phyloP scores from a whole-genome alignment of 2,329 filamentous ascomycete genomes.

The Hypoxylon sp. region DNA sequence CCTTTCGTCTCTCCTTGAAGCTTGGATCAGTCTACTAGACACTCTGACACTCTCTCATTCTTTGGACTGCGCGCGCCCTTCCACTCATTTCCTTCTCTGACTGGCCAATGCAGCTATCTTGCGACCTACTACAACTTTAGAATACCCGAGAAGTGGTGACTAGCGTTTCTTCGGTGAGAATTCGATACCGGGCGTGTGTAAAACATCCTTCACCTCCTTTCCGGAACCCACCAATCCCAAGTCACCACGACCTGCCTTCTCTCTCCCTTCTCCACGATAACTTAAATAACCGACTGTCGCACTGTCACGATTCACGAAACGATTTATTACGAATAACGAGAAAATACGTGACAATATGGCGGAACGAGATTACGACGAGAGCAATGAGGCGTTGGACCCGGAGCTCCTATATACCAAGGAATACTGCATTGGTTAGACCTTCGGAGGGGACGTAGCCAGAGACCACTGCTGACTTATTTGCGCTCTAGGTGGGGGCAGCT shows the following conservation, averaged over 20 bases:
- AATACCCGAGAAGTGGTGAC: constrained; percentile 5
- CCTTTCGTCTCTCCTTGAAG: constrained; percentile 34
- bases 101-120: constrained; percentile 13
- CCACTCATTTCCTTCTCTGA: constrained; percentile 24
- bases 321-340: constrained; percentile 35
- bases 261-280: not conserved
- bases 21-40: constrained; percentile 32
- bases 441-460: constrained; percentile 22
- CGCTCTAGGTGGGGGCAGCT: constrained; percentile 86
- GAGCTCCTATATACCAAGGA: constrained; percentile 94
- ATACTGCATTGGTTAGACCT: constrained; percentile 80
- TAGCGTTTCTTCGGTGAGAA: constrained; percentile 1
- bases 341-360: constrained; percentile 56
- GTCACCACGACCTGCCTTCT: constrained; percentile 20
- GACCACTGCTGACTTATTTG: constrained; percentile 46
- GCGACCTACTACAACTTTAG: constrained; percentile 9
- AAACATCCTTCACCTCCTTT: constrained; percentile 36
- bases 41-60: constrained; percentile 10
- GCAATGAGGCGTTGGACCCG: constrained; percentile 78
- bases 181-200: constrained; percentile 17
- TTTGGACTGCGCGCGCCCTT: constrained; percentile 11
- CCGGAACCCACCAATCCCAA: constrained; percentile 27
- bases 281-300: constrained; percentile 11
- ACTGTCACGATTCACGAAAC: constrained; percentile 37
- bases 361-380: constrained; percentile 61